Evolutionary conservation across 441 rosid genomes (phyloP).

Genomic region (Hypseocharis bilobata): DNA sequence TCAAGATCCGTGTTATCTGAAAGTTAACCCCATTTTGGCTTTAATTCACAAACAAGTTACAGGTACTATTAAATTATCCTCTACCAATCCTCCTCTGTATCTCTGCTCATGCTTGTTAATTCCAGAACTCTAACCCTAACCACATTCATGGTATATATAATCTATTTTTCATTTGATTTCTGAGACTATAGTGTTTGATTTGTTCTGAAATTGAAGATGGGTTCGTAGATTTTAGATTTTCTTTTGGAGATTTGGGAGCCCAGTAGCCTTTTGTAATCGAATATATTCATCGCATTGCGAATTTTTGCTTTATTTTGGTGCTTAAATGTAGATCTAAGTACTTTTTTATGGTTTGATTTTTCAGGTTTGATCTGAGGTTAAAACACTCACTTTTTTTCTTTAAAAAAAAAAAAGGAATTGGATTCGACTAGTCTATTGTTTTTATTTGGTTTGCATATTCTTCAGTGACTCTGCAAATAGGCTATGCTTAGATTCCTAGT

Average conservation of each 20-base stretch:
- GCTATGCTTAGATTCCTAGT: background rate
- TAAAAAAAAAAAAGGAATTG: background rate
- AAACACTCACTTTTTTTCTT: no score
- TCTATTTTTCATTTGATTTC: background rate
- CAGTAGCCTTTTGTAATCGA: background rate
- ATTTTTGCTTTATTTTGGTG: no score
- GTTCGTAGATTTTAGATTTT: no score
- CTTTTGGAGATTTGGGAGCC: background rate
- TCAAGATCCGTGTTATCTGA: no score
- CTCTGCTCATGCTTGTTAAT: background rate
- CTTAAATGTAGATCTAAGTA: background rate
- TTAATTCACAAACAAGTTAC: no score
- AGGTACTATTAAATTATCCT: no score
- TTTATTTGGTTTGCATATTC: background rate
- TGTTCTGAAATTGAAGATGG: background rate
- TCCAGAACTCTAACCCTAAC: background rate
- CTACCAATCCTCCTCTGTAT: background rate
- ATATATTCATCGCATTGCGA: background rate
- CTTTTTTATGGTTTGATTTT: background rate
- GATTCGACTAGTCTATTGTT: background rate
- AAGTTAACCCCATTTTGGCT: no score
- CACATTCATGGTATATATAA: background rate
- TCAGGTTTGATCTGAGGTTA: background rate
- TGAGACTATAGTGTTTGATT: background rate
- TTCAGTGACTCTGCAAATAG: background rate